Evolutionary conservation across 345 rosid species (phyloP), one percentile per base, ranked within the genome.

Genomic region (Eucalyptus urophylla): DNA sequence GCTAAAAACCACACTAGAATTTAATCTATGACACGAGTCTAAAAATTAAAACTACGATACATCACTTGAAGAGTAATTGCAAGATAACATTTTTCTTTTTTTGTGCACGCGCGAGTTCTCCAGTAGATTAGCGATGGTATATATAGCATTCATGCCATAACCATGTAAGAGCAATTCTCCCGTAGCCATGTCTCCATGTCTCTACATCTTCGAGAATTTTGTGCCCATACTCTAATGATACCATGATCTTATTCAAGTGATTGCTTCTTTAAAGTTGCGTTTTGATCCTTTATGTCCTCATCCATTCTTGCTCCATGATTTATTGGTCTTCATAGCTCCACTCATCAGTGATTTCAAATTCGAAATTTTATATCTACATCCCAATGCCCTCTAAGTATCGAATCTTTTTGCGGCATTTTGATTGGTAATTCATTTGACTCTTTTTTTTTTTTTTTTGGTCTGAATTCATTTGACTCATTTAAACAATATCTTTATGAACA

Each of bases 341-440:
- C 29, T 60, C 31, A 11, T 5, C 1, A 60, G 1, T 25, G 67
- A 25, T 27, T 25, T 25, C n/a, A 60, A 25, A 27, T 60, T 60
- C 1, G 8, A 11, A 60, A 60, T 60, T 27, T 54, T 22, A 54
- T 8, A 54, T 21, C 60, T 22, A 25, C 31, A 60, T 60, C 65
- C 0, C 0, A 0, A 58, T 58, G 6, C 2, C 65, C 62, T 51
- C 56, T 54, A 54, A 54, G 60, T 22, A 2, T 54, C 25, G 0
- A 8, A 22, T 22, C 11, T 54, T 54, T 54, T 54, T 21, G 60
- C 0, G 0, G 27, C 3, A 0, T 56, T 56, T 22, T 9, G 27
- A 56, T 22, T 22, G 11, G 60, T 56, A 9, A 56, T 56, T 22
- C 2, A 54, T 53, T 40, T 49, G 5, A 54, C 60, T 22, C 60